Evolutionary conservation across 306 rosid species (phyloP), one percentile per base, ranked within the genome.

Genomic region (Notholithocarpus densiflorus): DNA sequence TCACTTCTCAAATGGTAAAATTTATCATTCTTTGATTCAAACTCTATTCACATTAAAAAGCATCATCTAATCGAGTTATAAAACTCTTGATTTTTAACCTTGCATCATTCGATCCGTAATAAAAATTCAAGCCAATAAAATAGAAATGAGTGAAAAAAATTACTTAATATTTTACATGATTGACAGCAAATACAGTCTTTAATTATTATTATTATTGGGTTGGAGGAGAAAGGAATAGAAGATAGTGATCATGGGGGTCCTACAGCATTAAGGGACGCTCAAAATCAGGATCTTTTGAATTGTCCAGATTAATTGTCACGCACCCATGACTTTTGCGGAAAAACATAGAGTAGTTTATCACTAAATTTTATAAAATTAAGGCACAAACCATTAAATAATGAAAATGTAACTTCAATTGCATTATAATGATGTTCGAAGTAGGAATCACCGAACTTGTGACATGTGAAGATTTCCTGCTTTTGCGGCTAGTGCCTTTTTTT

Each of bases 401-500:
- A 19, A 20, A 26, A 55, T 70, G 59, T 64, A 57, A 27, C 48
- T 51, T 65, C 60, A 73, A 64, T 64, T 81, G 79, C 45, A 80
- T 75, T 75, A 60, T 74, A 74, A 85, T 83, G 52, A 82, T 82
- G 48, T 72, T 26, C 60, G 10, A 29, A 32, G 80, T 71, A 77
- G 79, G 86, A 82, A 78, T 72, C 75, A 52, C 84, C 81, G 75
- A 76, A 82, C 75, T 71, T 75, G 75, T 70, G 83, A 70, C 91
- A 89, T 81, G 93, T 86, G 93, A 84, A 82, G 74, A 83, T 70
- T 77, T 82, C 94, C 94, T 74, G 89, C 84, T 90, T 89, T 89
- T 87, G 89, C 88, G 97, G 92, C 93, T 84, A 71, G 85, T 85
- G 88, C 74, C 84, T 66, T 80, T 85, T 79, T 81, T 80, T 5